Conservation (phyloP, 192 early-diverging fungal species). For the Kickxella alabastrina region DNA sequence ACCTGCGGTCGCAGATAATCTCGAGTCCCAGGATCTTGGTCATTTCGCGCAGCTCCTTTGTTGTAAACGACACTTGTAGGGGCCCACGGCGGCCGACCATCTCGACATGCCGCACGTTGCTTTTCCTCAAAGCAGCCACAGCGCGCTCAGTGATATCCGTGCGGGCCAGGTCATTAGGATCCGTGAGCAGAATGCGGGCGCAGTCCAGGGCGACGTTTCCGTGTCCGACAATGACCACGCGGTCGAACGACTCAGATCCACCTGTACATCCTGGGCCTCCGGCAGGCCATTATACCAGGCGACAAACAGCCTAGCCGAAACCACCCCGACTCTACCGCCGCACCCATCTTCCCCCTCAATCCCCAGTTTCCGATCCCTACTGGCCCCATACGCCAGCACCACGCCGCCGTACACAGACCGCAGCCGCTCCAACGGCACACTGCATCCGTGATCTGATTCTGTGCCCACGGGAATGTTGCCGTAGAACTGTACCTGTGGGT, state of each 20-base stretch:
- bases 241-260: conserved; percentile 68
- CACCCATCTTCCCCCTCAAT: conserved; percentile 61
- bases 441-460: conserved; percentile 11
- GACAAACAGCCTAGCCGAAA: conserved; percentile 82
- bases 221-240: conserved; percentile 80
- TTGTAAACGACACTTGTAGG: conserved; percentile 87
- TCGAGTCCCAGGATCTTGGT: conserved; percentile 61
- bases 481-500: conserved; percentile 69
- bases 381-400: conserved; percentile 83
- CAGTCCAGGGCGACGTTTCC: conserved; percentile 95
- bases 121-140: conserved; percentile 59
- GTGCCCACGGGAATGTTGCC: conserved; percentile 75
- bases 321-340: conserved; percentile 48
- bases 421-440: conserved; percentile 53
- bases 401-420: conserved; percentile 66
- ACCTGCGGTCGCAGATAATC: conserved; percentile 60
- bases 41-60: conserved; percentile 96
- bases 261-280: conserved; percentile 55
- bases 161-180: conserved; percentile 63
- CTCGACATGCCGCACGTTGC: conserved; percentile 75
- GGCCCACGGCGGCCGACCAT: conserved; percentile 91
- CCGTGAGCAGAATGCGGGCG: conserved; percentile 77
- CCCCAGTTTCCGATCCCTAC: conserved; percentile 64
- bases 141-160: conserved; percentile 86
- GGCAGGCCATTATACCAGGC: conserved; percentile 94